These are phyloP conservation scores for Vanderwaltozyma polyspora DNA, from an alignment of 805 yeast species.

Conservation along the genomic window DNA sequence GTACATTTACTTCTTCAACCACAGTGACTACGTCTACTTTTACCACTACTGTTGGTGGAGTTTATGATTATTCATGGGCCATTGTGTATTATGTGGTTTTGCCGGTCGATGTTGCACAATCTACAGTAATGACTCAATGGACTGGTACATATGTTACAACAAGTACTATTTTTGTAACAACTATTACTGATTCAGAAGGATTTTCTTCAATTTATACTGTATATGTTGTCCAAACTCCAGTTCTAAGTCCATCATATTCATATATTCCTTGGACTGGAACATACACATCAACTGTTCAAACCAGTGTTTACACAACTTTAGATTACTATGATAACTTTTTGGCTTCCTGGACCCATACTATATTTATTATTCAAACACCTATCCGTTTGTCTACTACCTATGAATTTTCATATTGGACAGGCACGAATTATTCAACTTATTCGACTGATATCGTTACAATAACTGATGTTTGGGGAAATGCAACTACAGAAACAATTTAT, in stretches of 20 bases:
- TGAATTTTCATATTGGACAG: background rate
- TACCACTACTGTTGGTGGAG: background rate
- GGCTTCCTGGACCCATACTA: background rate
- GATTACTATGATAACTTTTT: background rate
- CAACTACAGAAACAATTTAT: constrained; percentile 1
- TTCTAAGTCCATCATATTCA: background rate
- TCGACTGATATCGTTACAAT: background rate
- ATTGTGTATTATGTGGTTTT: background rate
- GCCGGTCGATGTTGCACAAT: background rate
- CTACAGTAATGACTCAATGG: background rate
- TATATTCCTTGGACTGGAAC: background rate
- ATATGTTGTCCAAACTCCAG: background rate
- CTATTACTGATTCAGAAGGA: background rate
- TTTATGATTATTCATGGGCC: background rate
- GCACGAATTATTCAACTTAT: background rate
- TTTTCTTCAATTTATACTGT: background rate
- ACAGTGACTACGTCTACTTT: background rate
- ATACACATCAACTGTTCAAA: background rate
- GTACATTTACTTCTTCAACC: background rate
- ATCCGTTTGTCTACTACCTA: background rate
- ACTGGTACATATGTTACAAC: background rate
- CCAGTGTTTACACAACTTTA: background rate
- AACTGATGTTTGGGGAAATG: background rate
- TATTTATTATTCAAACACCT: background rate
- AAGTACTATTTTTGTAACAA: background rate